Percentiles rank a stretch among this genome's conserved stretches.
phyloP scores from a whole-genome alignment of 495 filamentous ascomycete species.

The Aspergillus wentii region DNA sequence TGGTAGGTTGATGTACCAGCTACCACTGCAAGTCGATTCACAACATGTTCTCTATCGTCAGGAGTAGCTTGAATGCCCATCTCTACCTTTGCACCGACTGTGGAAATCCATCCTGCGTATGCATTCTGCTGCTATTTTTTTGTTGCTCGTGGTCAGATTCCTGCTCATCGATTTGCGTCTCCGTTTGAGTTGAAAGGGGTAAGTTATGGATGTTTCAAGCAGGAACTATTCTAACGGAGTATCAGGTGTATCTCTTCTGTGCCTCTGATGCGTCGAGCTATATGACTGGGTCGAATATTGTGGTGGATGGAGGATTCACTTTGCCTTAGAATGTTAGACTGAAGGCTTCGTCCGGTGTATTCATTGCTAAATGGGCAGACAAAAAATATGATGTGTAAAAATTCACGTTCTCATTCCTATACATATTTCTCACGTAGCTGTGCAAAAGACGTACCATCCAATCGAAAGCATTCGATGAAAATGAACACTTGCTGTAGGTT shows the following conservation, averaged over 20 bases:
- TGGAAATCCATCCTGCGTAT: conserved; percentile 90
- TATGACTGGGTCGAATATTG: conserved; percentile 29
- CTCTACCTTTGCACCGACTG: conserved; percentile 79
- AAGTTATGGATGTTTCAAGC: too few relatives aligned
- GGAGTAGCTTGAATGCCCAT: conserved; percentile 51
- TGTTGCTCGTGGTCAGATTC: neutral
- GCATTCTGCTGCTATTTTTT: conserved; percentile 41
- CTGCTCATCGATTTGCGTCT: neutral
- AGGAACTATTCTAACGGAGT: too few relatives aligned
- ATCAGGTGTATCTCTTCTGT: conserved; percentile 28
- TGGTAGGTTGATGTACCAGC: conserved; percentile 89
- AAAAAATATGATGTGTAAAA: too few relatives aligned
- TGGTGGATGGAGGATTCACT: conserved; percentile 33
- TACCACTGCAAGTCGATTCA: conserved; percentile 70
- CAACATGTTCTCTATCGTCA: too few relatives aligned
- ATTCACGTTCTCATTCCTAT: too few relatives aligned
- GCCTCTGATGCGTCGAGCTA: conserved; percentile 32
- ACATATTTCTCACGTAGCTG: too few relatives aligned
- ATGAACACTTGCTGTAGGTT: too few relatives aligned
- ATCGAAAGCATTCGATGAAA: too few relatives aligned
- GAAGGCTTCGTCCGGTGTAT: too few relatives aligned
- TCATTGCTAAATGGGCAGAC: too few relatives aligned
- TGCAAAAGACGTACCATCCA: too few relatives aligned
- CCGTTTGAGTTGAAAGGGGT: neutral
- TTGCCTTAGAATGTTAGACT: too few relatives aligned